Base-by-base conservation (phyloP, 2,329 filamentous ascomycete genomes). In the Rhynchosporium secalis region DNA sequence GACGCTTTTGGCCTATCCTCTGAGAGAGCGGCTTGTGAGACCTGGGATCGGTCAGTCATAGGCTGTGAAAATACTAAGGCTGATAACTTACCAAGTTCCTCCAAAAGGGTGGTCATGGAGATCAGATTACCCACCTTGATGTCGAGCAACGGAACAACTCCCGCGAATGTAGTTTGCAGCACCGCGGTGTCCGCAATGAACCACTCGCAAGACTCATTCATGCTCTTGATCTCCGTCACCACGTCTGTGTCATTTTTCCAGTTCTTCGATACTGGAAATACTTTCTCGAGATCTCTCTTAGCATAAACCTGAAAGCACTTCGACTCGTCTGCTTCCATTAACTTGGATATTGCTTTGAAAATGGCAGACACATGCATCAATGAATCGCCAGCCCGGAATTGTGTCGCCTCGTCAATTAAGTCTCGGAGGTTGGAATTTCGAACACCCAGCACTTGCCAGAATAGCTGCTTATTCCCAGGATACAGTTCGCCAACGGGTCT, bases 91-190 rank as follows among this genome's bases (percentile, higher is more conserved):
- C 41, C 41, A 31, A 62, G 45, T 52, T 62, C 31, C 3, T n/a
- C 38, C 7, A 62, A 10, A 5, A 62, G 46, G 26, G 57, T 55
- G 54, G 52, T 47, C 54, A 62, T 58, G 15, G 26, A 31, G 28
- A 48, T 8, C 20, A 62, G 38, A 20, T 62, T 41, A 54, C 58
- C 60, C n/a, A 62, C 47, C 15, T 54, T 62, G 20, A 62, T 46
- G 28, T 62, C 60, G 7, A 62, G 60, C 36, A 62, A 52, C 10
- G 60, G 60, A 28, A 62, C 47, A 8, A 62, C 47, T 20, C 60
- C 60, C 6, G 60, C 60, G 57, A 62, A 62, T n/a, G 57, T 62
- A 8, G 60, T 62, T 36, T 54, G 55, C 3, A 62, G 46, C 26
- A 47, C 36, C 2, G 55, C 54, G 7, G 60, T 58, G 33, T 62